These are phyloP conservation scores for Lasiosphaeriaceae sp. DNA, from an alignment of 495 filamentous ascomycete genomes.

Conservation along the genomic window DNA sequence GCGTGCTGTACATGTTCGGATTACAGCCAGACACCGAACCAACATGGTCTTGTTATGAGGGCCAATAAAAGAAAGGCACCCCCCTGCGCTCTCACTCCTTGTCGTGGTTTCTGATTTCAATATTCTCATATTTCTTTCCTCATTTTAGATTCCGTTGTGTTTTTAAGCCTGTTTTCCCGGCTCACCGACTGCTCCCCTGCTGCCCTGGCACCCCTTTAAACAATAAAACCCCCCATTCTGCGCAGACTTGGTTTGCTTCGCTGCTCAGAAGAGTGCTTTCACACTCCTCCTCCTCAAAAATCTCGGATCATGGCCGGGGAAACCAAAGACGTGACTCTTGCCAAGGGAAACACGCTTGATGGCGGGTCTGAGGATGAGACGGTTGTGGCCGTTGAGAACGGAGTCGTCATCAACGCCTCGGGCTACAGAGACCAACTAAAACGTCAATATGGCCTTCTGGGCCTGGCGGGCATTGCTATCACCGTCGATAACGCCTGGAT, in stretches of 20 bases:
- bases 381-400: constrained; percentile 31
- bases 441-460: constrained; percentile 52
- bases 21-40: no score
- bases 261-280: neutral
- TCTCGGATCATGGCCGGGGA: constrained; percentile 3
- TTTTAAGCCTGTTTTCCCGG: no score
- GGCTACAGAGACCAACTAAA: constrained; percentile 54
- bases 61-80: no score
- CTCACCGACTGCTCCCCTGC: no score
- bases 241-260: neutral
- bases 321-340: neutral
- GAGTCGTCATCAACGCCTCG: constrained; percentile 49
- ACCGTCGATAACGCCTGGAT: constrained; percentile 56
- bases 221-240: no score
- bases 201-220: neutral
- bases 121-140: no score
- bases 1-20: no score
- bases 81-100: no score
- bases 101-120: no score
- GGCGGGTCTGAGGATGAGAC: constrained; percentile 30
- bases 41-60: no score
- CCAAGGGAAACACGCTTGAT: constrained; percentile 4
- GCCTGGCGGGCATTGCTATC: constrained; percentile 48
- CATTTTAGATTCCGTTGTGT: no score
- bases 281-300: neutral